Base-by-base conservation (phyloP, 192 early-diverging fungal genomes). In the Podochytrium sp. region DNA sequence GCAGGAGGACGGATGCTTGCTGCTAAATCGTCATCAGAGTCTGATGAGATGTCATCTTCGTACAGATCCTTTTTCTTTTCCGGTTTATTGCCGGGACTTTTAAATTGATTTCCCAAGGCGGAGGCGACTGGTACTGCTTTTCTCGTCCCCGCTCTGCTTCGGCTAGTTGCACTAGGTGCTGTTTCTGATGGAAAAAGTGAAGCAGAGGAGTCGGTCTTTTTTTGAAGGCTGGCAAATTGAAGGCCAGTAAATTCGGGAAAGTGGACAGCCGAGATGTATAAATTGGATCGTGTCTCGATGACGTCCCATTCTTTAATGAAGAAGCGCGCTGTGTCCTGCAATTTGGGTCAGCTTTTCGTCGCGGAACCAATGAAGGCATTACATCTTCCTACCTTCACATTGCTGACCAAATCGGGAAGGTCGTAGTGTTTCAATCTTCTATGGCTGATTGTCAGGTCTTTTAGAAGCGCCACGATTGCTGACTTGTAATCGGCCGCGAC, bases 341-440 rank as follows among this genome's bases (percentile, higher is more conserved):
- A 53, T 1, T 37, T 56, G 14, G 37, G 37, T 0, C 10, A 37
- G 33, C 14, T 16, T 7, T 33, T 32, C 14, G 2, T 62, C 20
- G 43, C 43, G 43, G 43, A 62, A 62, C 29, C 43, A 55, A 60
- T 35, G 55, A 58, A 39, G 35, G 14, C 20, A 33, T 47, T 10
- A 14, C 53, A 20, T 53, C 25, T 10, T 16, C 40, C 25, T 34
- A 75, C 74, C 47, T 63, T 70, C 1, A 76, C 5, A 56, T 76
- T 76, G 32, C 65, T 62, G 59, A 76, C 64, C 34, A 70, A 55
- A 37, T 76, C 75, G 5, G 47, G 65, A 42, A 58, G 7, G 39
- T 76, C 75, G 39, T 76, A 76, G 43, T 76, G 75, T 27, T 76
- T 76, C 20, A 76, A 34, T 10, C 67, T 25, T 40, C 75, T 53